Evolutionary conservation across 2,329 filamentous ascomycete species (phyloP), one percentile per base, ranked within the genome.

Genomic region (Salinomyces thailandicus): DNA sequence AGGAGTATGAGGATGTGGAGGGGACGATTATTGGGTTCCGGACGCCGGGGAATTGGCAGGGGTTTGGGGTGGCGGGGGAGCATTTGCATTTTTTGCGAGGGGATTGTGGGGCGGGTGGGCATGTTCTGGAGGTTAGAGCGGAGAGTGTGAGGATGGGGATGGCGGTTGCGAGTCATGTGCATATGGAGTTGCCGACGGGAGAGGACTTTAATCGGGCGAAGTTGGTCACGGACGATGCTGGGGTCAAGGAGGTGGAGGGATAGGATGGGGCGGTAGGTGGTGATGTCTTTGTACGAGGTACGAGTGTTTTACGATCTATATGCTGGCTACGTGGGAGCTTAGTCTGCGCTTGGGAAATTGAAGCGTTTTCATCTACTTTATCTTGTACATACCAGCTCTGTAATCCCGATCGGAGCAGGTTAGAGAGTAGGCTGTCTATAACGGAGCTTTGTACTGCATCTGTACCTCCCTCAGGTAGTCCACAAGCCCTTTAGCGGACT

Each of bases 21-120:
- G 63, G 62, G 1, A 62, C 58, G 2, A 55, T 68, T 12, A 58
- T 68, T 36, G 64, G 64, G 1, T 64, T 67, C 37, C 48, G 61
- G 31, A 59, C 62, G 18, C 62, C 62, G 1, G 41, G 41, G 20
- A 60, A 58, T 31, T 61, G 58, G 54, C 59, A 60, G 33, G 62
- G 62, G 1, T 60, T 64, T 38, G 58, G 57, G 12, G 58, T 65
- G 3, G 58, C 59, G 2, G 62, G 62, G 5, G 58, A 63, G 38
- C 62, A 66, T 48, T 38, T 64, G 37, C 62, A 66, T 48, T 65
- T 64, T 37, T 50, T 66, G 33, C 50, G 55, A 6, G 47, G 51
- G 16, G 59, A 61, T 27, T 44, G 55, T 16, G 56, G 38, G 4
- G 47, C 51, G 12, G 64, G 62, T 2, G 64, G 64, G 0, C 64